Conservation (phyloP, 306 rosid species). For the Alnus glutinosa region DNA sequence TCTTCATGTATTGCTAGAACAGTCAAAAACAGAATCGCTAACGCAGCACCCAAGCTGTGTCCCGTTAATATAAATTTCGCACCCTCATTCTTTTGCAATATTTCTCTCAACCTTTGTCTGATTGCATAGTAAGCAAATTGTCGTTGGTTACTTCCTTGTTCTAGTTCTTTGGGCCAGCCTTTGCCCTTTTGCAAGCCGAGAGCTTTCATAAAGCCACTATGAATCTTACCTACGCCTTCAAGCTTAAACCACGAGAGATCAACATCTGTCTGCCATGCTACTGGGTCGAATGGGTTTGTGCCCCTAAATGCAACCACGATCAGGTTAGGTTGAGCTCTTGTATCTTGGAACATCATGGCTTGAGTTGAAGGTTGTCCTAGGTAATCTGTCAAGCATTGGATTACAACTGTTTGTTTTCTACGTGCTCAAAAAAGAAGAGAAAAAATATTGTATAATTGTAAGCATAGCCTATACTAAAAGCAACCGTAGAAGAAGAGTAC, state of each 20-base stretch:
- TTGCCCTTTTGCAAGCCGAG: too few relatives aligned
- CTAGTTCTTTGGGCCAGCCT: constrained; percentile 13
- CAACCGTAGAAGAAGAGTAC: too few relatives aligned
- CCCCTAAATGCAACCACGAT: constrained; percentile 75
- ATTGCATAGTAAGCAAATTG: constrained; percentile 58
- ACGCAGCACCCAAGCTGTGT: constrained; percentile 81
- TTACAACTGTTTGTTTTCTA: neutral
- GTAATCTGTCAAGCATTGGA: constrained; percentile 45
- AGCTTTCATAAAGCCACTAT: too few relatives aligned
- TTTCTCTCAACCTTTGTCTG: constrained; percentile 42
- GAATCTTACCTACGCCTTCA: too few relatives aligned
- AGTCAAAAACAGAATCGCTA: constrained; percentile 64
- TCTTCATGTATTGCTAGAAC: constrained; percentile 59
- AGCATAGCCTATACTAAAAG: too few relatives aligned
- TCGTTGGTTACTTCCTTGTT: constrained; percentile 1
- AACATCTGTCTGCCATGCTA: constrained; percentile 61
- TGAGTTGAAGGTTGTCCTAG: constrained; percentile 40
- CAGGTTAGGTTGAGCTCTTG: constrained; percentile 41
- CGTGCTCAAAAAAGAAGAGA: neutral
- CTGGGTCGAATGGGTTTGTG: constrained; percentile 55
- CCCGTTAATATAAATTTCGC: constrained; percentile 79
- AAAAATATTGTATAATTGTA: neutral
- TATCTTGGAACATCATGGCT: constrained; percentile 57
- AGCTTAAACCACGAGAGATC: too few relatives aligned
- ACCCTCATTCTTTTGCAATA: constrained; percentile 35